Evolutionary conservation across 768 basidiomycete species (phyloP).

Genomic region (Russula compacta): DNA sequence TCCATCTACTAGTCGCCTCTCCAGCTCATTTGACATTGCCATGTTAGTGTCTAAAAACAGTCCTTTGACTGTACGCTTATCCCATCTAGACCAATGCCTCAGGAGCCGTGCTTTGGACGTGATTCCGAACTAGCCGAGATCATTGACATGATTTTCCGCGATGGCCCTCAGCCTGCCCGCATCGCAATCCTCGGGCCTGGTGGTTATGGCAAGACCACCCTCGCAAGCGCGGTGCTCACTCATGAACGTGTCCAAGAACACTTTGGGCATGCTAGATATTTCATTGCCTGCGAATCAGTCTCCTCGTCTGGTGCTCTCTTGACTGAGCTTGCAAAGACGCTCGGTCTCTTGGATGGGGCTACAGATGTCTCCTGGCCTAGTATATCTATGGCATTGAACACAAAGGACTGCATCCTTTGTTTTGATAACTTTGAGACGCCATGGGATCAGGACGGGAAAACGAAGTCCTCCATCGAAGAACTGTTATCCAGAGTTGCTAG

Average conservation of each 20-base stretch:
- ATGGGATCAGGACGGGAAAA: conserved; percentile 24
- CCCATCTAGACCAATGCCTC: neutral
- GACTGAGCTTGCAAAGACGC: neutral
- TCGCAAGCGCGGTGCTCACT: neutral
- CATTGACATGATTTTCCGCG: neutral
- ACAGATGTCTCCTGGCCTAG: neutral
- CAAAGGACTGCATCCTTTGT: conserved; percentile 23
- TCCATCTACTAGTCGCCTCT: neutral
- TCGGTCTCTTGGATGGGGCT: neutral
- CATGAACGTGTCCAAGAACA: neutral
- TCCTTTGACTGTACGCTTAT: neutral
- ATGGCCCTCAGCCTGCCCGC: too few species aligned
- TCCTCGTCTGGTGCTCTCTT: neutral
- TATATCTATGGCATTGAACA: neutral
- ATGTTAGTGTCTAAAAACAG: neutral
- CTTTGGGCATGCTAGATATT: neutral
- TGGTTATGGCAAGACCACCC: neutral
- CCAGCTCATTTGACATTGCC: neutral
- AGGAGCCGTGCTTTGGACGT: neutral
- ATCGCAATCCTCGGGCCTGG: too few species aligned
- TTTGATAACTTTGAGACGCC: conserved; percentile 37
- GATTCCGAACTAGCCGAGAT: neutral
- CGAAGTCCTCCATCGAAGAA: neutral
- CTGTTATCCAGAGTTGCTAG: neutral
- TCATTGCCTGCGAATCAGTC: neutral